Conservation (phyloP, 352 stramenopile genomes). For the Phytophthora agathidicida region DNA sequence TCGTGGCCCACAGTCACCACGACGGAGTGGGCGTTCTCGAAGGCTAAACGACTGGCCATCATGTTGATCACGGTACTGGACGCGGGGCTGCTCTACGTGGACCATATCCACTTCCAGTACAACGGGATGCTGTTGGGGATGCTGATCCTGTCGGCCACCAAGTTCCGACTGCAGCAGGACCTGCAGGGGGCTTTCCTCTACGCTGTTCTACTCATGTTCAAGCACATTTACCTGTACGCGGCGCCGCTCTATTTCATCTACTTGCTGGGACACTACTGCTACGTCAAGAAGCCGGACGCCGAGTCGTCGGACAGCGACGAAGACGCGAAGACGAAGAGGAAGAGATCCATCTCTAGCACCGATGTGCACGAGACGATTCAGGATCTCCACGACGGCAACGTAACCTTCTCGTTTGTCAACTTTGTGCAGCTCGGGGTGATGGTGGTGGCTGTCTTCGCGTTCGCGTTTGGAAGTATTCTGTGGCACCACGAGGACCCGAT, state of each 20-base stretch:
- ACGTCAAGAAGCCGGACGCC: slow-evolving; percentile 40
- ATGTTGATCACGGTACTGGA: slow-evolving; percentile 93
- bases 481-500: slow-evolving; percentile 52
- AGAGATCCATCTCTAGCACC: slow-evolving; percentile 75
- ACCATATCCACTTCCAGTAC: slow-evolving; percentile 99
- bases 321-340: slow-evolving; percentile 31
- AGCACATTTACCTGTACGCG: slow-evolving; percentile 98
- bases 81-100: slow-evolving; percentile 94
- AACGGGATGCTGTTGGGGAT: slow-evolving; percentile 97
- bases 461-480: slow-evolving; percentile 84
- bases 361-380: slow-evolving; percentile 75
- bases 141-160: slow-evolving; percentile 91
- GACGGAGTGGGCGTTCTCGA: slow-evolving; percentile 65
- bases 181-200: slow-evolving; percentile 92
- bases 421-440: slow-evolving; percentile 88
- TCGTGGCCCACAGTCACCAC: slow-evolving; percentile 85
- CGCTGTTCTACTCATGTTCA: slow-evolving; percentile 94
- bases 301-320: slow-evolving; percentile 24
- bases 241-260: slow-evolving; percentile 97
- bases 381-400: slow-evolving; percentile 58
- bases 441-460: slow-evolving; percentile 82
- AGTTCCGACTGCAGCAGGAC: slow-evolving; percentile 80
- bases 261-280: slow-evolving; percentile 93
- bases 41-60: slow-evolving; percentile 65
- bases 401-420: slow-evolving; percentile 57